Conservation (phyloP, 2,329 filamentous ascomycete genomes). For the Falciphora oryzae region DNA sequence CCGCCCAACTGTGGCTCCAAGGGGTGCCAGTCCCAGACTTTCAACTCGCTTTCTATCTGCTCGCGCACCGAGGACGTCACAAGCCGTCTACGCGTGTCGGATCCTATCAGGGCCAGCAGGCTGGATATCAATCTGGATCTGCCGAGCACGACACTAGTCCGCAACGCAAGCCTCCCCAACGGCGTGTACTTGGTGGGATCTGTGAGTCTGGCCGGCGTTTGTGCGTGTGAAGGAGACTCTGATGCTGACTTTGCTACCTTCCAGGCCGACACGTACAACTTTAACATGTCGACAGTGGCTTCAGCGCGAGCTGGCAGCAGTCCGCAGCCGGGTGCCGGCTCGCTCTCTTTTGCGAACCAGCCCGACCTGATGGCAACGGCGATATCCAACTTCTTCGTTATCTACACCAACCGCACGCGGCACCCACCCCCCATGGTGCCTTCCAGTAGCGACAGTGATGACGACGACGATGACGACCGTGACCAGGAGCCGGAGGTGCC, state of each 20-base stretch:
- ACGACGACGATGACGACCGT: neutral
- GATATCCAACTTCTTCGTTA: slow-evolving; percentile 23
- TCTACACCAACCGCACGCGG: slow-evolving; percentile 20
- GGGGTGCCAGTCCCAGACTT: slow-evolving; percentile 18
- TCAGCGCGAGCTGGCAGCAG: neutral
- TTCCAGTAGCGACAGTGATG: neutral
- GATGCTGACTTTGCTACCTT: slow-evolving; percentile 1
- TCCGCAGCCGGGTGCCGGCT: slow-evolving; percentile 17
- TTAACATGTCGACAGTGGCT: slow-evolving; percentile 18
- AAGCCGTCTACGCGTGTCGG: slow-evolving; percentile 15
- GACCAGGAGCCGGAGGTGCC: neutral
- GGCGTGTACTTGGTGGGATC: slow-evolving; percentile 17
- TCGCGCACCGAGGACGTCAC: slow-evolving; percentile 20
- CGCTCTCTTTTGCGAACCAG: slow-evolving; percentile 18
- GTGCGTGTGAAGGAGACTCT: neutral
- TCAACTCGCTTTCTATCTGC: slow-evolving; percentile 22
- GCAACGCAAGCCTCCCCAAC: slow-evolving; percentile 18
- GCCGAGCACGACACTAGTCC: slow-evolving; percentile 8
- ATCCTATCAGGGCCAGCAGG: slow-evolving; percentile 1
- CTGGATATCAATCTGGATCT: slow-evolving; percentile 9
- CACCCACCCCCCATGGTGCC: neutral
- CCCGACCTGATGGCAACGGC: slow-evolving; percentile 15
- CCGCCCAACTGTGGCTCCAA: slow-evolving; percentile 18
- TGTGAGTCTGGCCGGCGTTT: slow-evolving; percentile 3
- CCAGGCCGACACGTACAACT: slow-evolving; percentile 14